Evolutionary conservation across 2,329 filamentous ascomycete species (phyloP), one percentile per base, ranked within the genome.

Genomic region (Spiromastix sp.): DNA sequence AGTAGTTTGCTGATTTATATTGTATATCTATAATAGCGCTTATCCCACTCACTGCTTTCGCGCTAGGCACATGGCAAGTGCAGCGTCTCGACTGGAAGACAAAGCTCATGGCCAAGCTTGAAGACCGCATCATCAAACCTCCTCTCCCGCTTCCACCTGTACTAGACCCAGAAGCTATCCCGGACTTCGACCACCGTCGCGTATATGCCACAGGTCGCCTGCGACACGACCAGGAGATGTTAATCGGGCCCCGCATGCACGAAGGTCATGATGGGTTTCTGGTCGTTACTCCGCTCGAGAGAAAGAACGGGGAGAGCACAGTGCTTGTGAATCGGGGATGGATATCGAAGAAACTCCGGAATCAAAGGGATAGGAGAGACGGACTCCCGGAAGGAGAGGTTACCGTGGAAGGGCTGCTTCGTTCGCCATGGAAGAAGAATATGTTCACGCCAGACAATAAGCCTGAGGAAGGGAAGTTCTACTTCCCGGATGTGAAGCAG

Each of bases 371-470:
- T 37, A 65, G 85, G 24, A 64, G 71, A 0, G 72, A 77, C 16
- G 77, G 77, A 1, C 48, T 96, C 46, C 81, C 82, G 0, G 56
- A 52, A 32, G 85, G 77, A 0, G 75, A 81, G 50, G 79, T 96
- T 7, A 73, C 71, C 1, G 77, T 98, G 2, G 79, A 94, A 61
- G 91, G 91, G 0, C 52, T 98, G 56, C 56, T 98, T 55, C 66
- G 91, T 40, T 77, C 91, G 63, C 89, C 89, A 6, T 93, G 85
- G 75, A 91, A 93, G 72, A 93, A 89, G 71, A 98, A 98, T 58
- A 81, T 87, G 73, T 98, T 98, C 58, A 98, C 91, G 37, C 91
- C 91, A 0, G 78, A 82, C 0, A 98, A 98, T 50, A 69, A 76
- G 48, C 89, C 89, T 0, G 79, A 87, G 47, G 77, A 78, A 53